A percentile compares a stretch with the other conserved stretches of the same genome.
Conservation (phyloP, 768 basidiomycete genomes). For the Pisolithus sp. region DNA sequence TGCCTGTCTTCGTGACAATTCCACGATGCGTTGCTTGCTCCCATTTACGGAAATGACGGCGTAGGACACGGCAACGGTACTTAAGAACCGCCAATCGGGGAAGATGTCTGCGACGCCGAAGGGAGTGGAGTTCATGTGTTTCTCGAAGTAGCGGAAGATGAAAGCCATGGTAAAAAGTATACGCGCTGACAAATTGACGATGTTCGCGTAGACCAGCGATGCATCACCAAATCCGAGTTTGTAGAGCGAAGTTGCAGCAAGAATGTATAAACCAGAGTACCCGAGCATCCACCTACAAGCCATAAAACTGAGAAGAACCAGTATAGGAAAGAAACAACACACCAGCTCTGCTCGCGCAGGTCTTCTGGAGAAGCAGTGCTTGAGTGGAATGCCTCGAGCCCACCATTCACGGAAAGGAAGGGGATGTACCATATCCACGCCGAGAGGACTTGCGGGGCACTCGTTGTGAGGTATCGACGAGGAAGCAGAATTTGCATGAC, state of each 20-base stretch:
- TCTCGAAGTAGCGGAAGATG: conserved; percentile 40
- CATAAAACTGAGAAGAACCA: conserved; percentile 1
- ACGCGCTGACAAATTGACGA: conserved; percentile 55
- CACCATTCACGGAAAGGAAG: conserved; percentile 82
- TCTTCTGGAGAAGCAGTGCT: conserved; percentile 66
- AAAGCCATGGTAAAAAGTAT: conserved; percentile 57
- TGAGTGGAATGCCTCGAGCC: conserved; percentile 85
- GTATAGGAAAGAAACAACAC: conserved; percentile 10
- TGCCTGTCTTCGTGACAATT: conserved; percentile 10
- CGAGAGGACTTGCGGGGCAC: conserved; percentile 69
- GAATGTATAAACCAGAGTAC: conserved; percentile 66
- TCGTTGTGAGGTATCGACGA: conserved; percentile 60
- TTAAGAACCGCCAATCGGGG: conserved; percentile 24
- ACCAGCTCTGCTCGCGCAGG: conserved; percentile 64
- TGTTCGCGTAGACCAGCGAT: conserved; percentile 73
- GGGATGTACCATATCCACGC: conserved; percentile 90
- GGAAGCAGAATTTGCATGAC: conserved; percentile 68
- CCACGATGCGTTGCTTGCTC: conserved; percentile 9
- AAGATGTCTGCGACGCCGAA: conserved; percentile 10
- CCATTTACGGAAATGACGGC: conserved; percentile 15
- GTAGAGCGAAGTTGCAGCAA: conserved; percentile 43
- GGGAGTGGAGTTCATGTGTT: conserved; percentile 8
- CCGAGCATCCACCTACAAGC: conserved; percentile 62
- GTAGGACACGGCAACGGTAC: conserved; percentile 18
- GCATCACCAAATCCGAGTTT: conserved; percentile 50